A percentile compares a stretch with the other conserved stretches of the same genome.
Evolutionary conservation across 257 asterid species (phyloP).

Genomic region (Cynanchum wilfordii): DNA sequence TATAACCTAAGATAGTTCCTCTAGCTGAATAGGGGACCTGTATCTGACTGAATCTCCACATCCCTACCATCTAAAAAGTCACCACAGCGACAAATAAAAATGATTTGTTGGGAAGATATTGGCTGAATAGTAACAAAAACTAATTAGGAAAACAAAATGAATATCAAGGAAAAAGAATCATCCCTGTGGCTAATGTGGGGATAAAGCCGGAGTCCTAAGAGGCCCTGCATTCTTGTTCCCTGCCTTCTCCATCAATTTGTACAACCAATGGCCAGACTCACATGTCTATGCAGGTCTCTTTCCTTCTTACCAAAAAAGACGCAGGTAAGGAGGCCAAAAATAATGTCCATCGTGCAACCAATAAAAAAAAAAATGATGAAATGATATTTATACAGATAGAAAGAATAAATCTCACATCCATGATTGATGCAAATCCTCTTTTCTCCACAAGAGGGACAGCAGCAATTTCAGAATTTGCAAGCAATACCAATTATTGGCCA

Average conservation of each 20-base stretch:
- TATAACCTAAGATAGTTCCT: constrained; percentile 21
- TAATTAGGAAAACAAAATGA: constrained; percentile 22
- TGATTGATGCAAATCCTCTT: constrained; percentile 35
- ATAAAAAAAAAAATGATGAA: constrained; percentile 36
- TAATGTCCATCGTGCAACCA: constrained; percentile 45
- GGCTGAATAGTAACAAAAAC: constrained; percentile 26
- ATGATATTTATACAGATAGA: constrained; percentile 52
- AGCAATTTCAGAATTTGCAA: constrained; percentile 25
- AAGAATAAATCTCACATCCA: constrained; percentile 53
- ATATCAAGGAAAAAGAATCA: constrained; percentile 31
- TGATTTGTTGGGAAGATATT: constrained; percentile 13
- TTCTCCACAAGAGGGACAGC: constrained; percentile 28
- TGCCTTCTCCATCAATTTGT: constrained; percentile 31
- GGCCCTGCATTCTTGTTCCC: constrained; percentile 23
- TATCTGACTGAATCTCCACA: constrained; percentile 17
- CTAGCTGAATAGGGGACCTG: constrained; percentile 8
- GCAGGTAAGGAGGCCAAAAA: constrained; percentile 36
- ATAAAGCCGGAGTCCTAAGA: constrained; percentile 28
- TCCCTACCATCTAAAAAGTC: constrained; percentile 21
- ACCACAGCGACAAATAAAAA: constrained; percentile 19
- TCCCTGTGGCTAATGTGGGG: constrained; percentile 32
- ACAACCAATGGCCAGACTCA: constrained; percentile 19
- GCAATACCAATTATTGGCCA: constrained; percentile 23
- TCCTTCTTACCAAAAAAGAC: constrained; percentile 36
- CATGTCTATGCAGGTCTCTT: constrained; percentile 18